phyloP scores from a whole-genome alignment of 202 grass and related monocot species.

The Cymbopogon flexuosus region DNA sequence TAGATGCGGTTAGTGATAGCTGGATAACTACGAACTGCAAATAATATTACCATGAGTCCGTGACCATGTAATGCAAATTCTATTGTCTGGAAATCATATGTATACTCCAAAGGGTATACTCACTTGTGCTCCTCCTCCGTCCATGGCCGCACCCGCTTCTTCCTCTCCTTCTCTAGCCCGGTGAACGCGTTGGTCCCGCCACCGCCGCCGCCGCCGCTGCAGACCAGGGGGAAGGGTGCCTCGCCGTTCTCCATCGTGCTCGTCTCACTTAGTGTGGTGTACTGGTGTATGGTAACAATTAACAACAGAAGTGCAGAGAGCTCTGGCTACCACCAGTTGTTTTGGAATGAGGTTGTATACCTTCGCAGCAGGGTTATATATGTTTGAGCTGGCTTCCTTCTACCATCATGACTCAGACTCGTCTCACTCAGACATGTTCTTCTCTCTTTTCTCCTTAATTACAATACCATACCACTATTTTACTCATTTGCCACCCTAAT shows the following conservation, averaged over 20 bases:
- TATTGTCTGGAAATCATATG: not conserved
- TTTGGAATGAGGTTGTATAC: too few relatives aligned
- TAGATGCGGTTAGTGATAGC: slow-evolving; percentile 21
- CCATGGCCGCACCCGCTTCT: slow-evolving; percentile 86
- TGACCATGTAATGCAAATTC: slow-evolving; percentile 3
- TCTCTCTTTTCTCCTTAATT: too few relatives aligned
- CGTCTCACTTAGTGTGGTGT: not conserved
- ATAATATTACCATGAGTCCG: not conserved
- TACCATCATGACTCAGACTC: too few relatives aligned
- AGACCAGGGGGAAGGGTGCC: slow-evolving; percentile 32
- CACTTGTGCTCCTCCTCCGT: slow-evolving; percentile 92
- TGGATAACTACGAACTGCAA: slow-evolving; percentile 19
- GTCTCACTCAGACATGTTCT: too few relatives aligned
- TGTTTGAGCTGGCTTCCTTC: too few relatives aligned
- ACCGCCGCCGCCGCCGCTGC: not conserved
- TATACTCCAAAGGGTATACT: slow-evolving; percentile 10
- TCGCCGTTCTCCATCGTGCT: slow-evolving; percentile 52
- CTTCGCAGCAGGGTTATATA: too few relatives aligned
- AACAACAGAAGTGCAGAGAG: too few relatives aligned
- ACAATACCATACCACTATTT: too few relatives aligned
- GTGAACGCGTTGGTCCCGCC: slow-evolving; percentile 24
- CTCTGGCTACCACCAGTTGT: too few relatives aligned
- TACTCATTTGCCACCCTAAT: too few relatives aligned
- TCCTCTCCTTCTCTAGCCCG: slow-evolving; percentile 69
- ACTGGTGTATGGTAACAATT: too few relatives aligned